These are phyloP conservation scores for Pyricularia sp. DNA, from an alignment of 2,329 filamentous ascomycete genomes.

Conservation along the genomic window DNA sequence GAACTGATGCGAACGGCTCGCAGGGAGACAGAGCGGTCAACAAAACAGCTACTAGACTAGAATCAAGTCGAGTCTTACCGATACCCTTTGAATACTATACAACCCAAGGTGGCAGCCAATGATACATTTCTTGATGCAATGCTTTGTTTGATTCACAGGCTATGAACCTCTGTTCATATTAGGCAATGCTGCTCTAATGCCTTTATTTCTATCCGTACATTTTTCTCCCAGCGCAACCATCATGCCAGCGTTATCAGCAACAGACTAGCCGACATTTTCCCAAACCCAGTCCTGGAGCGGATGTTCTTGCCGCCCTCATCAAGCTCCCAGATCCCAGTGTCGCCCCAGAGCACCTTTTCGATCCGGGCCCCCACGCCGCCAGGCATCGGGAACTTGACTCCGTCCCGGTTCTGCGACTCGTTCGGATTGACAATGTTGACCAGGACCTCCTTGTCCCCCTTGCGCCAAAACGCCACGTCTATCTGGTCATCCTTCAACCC, in stretches of 20 bases:
- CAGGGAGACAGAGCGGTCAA: neutral
- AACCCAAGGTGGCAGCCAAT: neutral
- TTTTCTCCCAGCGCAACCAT: neutral
- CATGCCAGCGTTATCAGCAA: neutral
- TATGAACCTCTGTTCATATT: neutral
- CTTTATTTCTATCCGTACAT: neutral
- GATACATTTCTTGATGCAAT: neutral
- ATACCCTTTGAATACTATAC: neutral
- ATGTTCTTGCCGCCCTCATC: slow-evolving; percentile 9
- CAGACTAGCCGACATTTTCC: neutral
- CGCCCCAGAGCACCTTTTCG: slow-evolving; percentile 16
- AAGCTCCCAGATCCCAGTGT: slow-evolving; percentile 14
- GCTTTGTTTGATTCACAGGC: neutral
- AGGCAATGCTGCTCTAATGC: neutral
- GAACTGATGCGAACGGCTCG: neutral
- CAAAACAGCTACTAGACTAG: neutral
- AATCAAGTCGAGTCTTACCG: neutral
- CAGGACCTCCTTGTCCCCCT: slow-evolving; percentile 17
- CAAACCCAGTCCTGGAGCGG: neutral
- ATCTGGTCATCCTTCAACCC: slow-evolving; percentile 14
- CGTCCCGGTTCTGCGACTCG: slow-evolving; percentile 8
- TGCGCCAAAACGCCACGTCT: slow-evolving; percentile 27
- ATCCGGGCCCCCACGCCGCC: slow-evolving; percentile 4
- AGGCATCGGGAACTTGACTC: slow-evolving; percentile 7
- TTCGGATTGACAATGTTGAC: slow-evolving; percentile 26